Evolutionary conservation across 2,329 filamentous ascomycete species (phyloP).

Genomic region (Phaeosphaeriaceae sp.): DNA sequence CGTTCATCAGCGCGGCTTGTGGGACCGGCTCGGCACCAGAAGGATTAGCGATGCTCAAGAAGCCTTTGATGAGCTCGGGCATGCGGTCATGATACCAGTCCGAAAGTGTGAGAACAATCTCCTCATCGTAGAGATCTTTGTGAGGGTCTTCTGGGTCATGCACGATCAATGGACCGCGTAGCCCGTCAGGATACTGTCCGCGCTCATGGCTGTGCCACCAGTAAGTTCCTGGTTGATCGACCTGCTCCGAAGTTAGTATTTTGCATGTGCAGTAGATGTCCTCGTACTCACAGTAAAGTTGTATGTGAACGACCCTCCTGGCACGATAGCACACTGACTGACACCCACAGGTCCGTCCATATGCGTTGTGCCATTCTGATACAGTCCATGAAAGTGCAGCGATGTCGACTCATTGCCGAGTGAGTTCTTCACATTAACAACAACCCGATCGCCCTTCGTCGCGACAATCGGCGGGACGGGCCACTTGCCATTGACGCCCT

Average conservation of each 20-base stretch:
- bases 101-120: constrained; percentile 71
- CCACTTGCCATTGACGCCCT: constrained; percentile 77
- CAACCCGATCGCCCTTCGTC: constrained; percentile 74
- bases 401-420: constrained; percentile 69
- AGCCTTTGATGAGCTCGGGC: constrained; percentile 49
- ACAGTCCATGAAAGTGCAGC: constrained; percentile 81
- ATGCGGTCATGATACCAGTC: constrained; percentile 74
- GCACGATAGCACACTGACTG: constrained; percentile 64
- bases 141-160: constrained; percentile 63
- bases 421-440: constrained; percentile 73
- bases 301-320: constrained; percentile 70
- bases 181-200: constrained; percentile 71
- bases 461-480: constrained; percentile 76
- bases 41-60: constrained; percentile 61
- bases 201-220: constrained; percentile 73
- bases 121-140: constrained; percentile 62
- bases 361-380: constrained; percentile 75
- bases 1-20: constrained; percentile 70
- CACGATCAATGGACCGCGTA: constrained; percentile 72
- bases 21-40: constrained; percentile 71
- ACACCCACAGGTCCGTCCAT: constrained; percentile 77
- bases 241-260: constrained; percentile 37
- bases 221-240: constrained; percentile 62
- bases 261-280: not conserved
- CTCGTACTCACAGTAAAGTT: constrained; percentile 39